Percentiles rank a stretch among this genome's conserved stretches.
Conservation (phyloP, 2,329 filamentous ascomycete species). For the Aspergillus melleus region DNA sequence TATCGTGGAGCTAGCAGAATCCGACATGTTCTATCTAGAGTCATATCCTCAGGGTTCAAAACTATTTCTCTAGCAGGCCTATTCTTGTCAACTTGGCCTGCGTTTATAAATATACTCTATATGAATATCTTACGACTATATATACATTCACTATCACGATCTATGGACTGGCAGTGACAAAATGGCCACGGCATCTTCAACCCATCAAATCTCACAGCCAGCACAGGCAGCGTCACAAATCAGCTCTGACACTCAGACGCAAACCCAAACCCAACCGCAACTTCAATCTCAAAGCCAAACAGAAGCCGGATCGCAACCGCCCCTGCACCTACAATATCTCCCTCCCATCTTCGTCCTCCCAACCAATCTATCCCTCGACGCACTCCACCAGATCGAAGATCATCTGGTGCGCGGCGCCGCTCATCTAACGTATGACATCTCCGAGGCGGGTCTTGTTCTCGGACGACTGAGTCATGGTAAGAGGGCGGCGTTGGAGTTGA, state of each 20-base stretch:
- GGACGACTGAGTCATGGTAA: conserved; percentile 69
- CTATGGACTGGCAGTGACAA: too few relatives aligned
- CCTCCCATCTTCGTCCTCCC: conserved; percentile 73
- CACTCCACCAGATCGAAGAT: conserved; percentile 65
- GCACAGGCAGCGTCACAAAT: too few relatives aligned
- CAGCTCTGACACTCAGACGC: background rate
- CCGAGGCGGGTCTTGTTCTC: conserved; percentile 71
- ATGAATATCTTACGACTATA: too few relatives aligned
- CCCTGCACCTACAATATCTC: conserved; percentile 28
- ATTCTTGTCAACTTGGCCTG: too few relatives aligned
- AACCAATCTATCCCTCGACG: conserved; percentile 65
- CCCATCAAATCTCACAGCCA: too few relatives aligned
- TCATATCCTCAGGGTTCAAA: too few relatives aligned
- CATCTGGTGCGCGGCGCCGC: conserved; percentile 57
- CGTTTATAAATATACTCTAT: too few relatives aligned
- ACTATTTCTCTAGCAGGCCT: too few relatives aligned
- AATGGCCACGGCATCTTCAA: too few relatives aligned
- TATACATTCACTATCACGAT: too few relatives aligned
- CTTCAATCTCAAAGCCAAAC: background rate
- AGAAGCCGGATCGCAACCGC: background rate
- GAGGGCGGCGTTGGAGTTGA: conserved; percentile 75
- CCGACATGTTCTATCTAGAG: too few relatives aligned
- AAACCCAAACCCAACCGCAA: background rate
- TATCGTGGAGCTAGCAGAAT: too few relatives aligned
- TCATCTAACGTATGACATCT: conserved; percentile 68